A percentile compares a stretch with the other conserved stretches of the same genome.
Conservation (phyloP, 2,329 filamentous ascomycete species). For the Amylocarpus encephaloides region DNA sequence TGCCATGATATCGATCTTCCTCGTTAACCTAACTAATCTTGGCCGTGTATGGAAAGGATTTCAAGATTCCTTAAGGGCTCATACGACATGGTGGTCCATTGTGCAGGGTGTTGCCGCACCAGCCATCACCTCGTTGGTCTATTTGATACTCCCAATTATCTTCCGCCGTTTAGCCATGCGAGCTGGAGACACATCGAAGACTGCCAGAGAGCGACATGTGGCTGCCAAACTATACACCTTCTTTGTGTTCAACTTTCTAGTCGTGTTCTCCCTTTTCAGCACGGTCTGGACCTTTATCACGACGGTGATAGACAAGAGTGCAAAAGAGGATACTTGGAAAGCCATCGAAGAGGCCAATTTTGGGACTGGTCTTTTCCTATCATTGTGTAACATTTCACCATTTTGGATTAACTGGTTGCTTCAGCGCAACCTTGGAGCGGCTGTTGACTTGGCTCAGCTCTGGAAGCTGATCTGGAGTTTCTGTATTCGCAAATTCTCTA, state of each 20-base stretch:
- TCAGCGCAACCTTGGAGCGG: slow-evolving; percentile 86
- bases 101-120: slow-evolving; percentile 90
- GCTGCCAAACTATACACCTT: slow-evolving; percentile 87
- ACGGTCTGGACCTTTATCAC: slow-evolving; percentile 70
- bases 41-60: slow-evolving; percentile 76
- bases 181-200: slow-evolving; percentile 87
- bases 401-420: slow-evolving; percentile 95
- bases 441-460: slow-evolving; percentile 87
- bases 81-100: slow-evolving; percentile 70
- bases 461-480: slow-evolving; percentile 81
- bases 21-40: slow-evolving; percentile 78
- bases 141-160: slow-evolving; percentile 80
- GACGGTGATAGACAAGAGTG: slow-evolving; percentile 53
- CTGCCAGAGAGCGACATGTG: slow-evolving; percentile 84
- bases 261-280: slow-evolving; percentile 90
- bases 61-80: slow-evolving; percentile 50
- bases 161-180: slow-evolving; percentile 81
- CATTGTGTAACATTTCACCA: slow-evolving; percentile 73
- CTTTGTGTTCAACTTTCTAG: slow-evolving; percentile 94
- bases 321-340: slow-evolving; percentile 56
- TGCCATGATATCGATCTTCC: slow-evolving; percentile 87
- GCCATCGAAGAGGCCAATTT: slow-evolving; percentile 57
- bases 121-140: slow-evolving; percentile 79
- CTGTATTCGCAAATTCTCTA: slow-evolving; percentile 75
- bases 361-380: slow-evolving; percentile 60